These are phyloP conservation scores for Taiozyma sp. DNA, from an alignment of 1,139 yeast genomes.

Conservation along the genomic window DNA sequence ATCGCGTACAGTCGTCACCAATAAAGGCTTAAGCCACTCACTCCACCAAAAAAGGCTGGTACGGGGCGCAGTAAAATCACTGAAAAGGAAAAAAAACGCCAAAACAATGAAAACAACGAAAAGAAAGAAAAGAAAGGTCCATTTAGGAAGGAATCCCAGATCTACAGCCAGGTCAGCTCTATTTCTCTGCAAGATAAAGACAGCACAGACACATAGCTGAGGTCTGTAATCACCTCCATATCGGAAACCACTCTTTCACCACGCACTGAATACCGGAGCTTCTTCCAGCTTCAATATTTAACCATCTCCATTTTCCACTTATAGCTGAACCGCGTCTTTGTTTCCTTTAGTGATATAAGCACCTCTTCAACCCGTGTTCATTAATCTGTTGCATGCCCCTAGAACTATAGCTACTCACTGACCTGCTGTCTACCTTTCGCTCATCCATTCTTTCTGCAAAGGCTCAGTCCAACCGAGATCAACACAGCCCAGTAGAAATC, in stretches of 20 bases:
- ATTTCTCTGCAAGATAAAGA: background rate
- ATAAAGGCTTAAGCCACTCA: too few species aligned
- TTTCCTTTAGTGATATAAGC: background rate
- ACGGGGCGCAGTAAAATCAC: background rate
- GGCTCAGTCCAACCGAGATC: background rate
- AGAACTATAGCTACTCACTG: background rate
- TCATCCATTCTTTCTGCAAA: background rate
- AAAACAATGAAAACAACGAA: background rate
- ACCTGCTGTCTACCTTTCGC: background rate
- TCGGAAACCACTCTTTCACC: too few species aligned
- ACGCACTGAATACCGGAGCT: too few species aligned
- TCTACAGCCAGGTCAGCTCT: background rate
- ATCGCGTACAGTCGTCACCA: too few species aligned
- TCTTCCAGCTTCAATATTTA: too few species aligned
- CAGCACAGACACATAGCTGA: background rate
- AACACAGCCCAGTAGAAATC: background rate
- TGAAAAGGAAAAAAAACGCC: background rate
- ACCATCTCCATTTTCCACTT: too few species aligned
- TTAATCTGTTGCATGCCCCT: background rate
- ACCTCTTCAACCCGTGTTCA: background rate
- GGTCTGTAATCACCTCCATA: too few species aligned
- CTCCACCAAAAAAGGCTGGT: background rate
- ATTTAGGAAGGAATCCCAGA: background rate
- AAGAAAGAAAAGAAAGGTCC: background rate
- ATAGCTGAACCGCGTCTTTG: background rate